A percentile compares a stretch with the other conserved stretches of the same genome.
Evolutionary conservation across 768 basidiomycete species (phyloP).

Genomic region (Butyriboletus loyo): DNA sequence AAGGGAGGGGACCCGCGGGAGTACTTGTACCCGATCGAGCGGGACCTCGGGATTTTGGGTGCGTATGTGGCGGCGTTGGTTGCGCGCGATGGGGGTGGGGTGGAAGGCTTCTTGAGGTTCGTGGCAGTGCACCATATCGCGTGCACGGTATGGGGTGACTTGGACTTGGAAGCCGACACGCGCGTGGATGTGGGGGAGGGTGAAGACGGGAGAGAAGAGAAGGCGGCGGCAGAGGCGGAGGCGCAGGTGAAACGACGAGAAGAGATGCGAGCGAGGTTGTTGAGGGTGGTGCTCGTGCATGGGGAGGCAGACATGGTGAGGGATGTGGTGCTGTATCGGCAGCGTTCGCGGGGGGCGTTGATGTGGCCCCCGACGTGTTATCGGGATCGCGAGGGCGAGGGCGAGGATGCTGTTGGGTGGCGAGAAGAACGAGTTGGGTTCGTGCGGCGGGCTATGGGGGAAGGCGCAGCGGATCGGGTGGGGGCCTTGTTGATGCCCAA

Average conservation of each 20-base stretch:
- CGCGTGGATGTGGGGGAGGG: slow-evolving; percentile 28
- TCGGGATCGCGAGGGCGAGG: slow-evolving; percentile 22
- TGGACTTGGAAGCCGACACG: background rate
- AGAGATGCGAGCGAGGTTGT: slow-evolving; percentile 38
- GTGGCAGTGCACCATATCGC: slow-evolving; percentile 81
- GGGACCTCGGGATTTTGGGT: slow-evolving; percentile 55
- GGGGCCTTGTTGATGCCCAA: slow-evolving; percentile 7
- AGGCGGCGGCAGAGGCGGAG: slow-evolving; percentile 4
- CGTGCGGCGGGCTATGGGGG: slow-evolving; percentile 11
- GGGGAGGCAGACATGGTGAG: slow-evolving; percentile 45
- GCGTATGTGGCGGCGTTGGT: slow-evolving; percentile 55
- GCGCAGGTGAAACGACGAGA: slow-evolving; percentile 30
- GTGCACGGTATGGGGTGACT: slow-evolving; percentile 68
- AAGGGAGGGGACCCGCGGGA: slow-evolving; percentile 42
- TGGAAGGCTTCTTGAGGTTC: slow-evolving; percentile 59
- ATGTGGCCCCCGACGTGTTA: slow-evolving; percentile 54
- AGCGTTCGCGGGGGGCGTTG: slow-evolving; percentile 35
- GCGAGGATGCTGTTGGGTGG: slow-evolving; percentile 1
- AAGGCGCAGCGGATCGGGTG: slow-evolving; percentile 12
- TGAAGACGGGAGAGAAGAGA: slow-evolving; percentile 7
- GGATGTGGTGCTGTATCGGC: slow-evolving; percentile 59
- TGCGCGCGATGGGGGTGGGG: slow-evolving; percentile 28
- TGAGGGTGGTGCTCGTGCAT: slow-evolving; percentile 51
- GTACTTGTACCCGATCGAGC: slow-evolving; percentile 73
- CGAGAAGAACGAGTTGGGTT: slow-evolving; percentile 15